Conservation (phyloP, 495 filamentous ascomycete species). For the Penicillium egyptiacum region DNA sequence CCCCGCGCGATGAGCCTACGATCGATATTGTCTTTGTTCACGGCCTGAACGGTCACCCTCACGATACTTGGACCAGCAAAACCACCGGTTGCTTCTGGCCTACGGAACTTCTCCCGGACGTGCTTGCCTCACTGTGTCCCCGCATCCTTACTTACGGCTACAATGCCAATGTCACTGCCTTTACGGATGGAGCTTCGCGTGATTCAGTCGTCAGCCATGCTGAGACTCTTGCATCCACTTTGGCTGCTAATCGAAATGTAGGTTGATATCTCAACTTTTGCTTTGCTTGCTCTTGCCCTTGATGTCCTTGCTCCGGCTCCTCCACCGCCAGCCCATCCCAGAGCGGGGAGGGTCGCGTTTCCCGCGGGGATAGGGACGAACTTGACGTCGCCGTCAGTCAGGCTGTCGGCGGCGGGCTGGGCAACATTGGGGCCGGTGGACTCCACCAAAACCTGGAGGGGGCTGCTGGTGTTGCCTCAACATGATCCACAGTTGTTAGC, state of each 20-base stretch:
- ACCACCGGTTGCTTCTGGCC: constrained; percentile 73
- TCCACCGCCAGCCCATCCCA: too few relatives aligned
- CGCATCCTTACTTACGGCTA: constrained; percentile 83
- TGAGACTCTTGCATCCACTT: constrained; percentile 67
- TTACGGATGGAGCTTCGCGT: constrained; percentile 60
- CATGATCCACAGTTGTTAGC: too few relatives aligned
- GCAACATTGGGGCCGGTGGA: too few relatives aligned
- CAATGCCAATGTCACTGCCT: constrained; percentile 72
- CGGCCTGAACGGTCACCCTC: constrained; percentile 76
- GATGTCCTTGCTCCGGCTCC: background rate
- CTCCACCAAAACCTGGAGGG: too few relatives aligned
- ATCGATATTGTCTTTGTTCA: constrained; percentile 73
- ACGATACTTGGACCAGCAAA: constrained; percentile 71
- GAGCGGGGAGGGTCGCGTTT: too few relatives aligned
- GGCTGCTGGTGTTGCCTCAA: too few relatives aligned
- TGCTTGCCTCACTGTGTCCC: constrained; percentile 59
- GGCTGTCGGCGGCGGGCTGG: too few relatives aligned
- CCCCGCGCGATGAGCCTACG: constrained; percentile 44
- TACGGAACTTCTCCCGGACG: constrained; percentile 65
- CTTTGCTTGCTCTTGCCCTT: constrained; percentile 31
- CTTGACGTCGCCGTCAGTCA: too few relatives aligned
- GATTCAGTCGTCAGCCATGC: constrained; percentile 84
- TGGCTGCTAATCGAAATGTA: constrained; percentile 60
- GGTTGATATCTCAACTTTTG: constrained; percentile 14
- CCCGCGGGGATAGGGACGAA: too few relatives aligned